Base-by-base conservation (phyloP, 257 asterid genomes). In the Agastache rugosa region DNA sequence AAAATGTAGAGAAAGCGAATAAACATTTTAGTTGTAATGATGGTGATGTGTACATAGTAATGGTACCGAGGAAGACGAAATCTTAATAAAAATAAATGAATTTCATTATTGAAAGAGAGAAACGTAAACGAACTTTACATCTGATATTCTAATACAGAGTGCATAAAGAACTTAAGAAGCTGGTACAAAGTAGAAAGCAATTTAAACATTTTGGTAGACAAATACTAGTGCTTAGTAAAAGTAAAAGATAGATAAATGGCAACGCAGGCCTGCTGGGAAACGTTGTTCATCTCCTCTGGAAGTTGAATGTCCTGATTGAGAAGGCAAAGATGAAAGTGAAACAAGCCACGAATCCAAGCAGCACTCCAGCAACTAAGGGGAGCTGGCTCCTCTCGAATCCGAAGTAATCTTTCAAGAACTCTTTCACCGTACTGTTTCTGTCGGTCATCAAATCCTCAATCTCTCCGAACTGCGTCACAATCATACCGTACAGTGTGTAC, bases 401-500 rank as follows among this genome's bases (percentile, higher is more conserved):
- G 17, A 78, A 78, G 58, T 78, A 81, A 37, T 47, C 70, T 34
- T 74, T 74, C 75, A 83, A 60, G 80, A 71, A 83, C 16, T 63
- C 19, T 50, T 65, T 51, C 50, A 83, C 87, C 0, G 83, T 72
- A 4, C 4, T 22, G 0, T 19, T 29, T 0, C 41, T 45, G 9
- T 3, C 54, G 0, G 53, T 69, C 76, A 83, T 62, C 7, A 0
- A 15, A 6, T 77, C 77, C 67, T 60, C 48, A 48, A 74, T 35
- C 2, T 91, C 95, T 76, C 95, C 96, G 37, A 77, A 91, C 56
- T 91, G 97, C 10, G 97, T 77, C 4, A 81, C 65, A 2, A 89
- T 64, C 78, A 89, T 62, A 2, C 96, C 97, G n/a, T 91, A 91
- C 76, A 91, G 77, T 16, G 91, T 88, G 81, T 89, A 90, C 1